Evolutionary conservation across 2,329 filamentous ascomycete species (phyloP), one percentile per base, ranked within the genome.

Genomic region (Neopestalotiopsis clavispora): DNA sequence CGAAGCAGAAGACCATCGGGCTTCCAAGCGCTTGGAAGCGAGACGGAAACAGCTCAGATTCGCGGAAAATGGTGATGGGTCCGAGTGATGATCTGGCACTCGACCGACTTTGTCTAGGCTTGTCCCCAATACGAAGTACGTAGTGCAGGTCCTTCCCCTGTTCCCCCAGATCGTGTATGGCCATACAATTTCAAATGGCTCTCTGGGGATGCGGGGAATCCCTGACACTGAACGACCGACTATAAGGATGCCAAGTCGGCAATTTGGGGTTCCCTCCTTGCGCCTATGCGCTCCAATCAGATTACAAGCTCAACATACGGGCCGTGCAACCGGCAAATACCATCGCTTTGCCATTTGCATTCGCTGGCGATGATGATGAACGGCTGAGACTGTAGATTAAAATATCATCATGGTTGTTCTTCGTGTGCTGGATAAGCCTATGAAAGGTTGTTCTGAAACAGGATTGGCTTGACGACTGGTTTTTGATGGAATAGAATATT

Each of bases 191-290:
- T 52, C 9, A 20, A 28, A n/a, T 52, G 45, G 34, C 23, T 28
- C 13, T 52, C 45, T 52, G 45, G 60, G 60, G 60, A 63, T 63
- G 60, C 60, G 60, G 60, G 60, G 60, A 63, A 63, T 63, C 60
- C 60, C 34, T 63, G 60, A 12, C 28, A 30, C 30, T 23, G n/a
- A 28, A 28, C 20, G 28, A 28, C 30, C 17, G 60, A 63, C n/a
- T 63, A 23, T 23, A 63, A 38, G 32, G n/a, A 38, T 38, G 32
- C 28, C 57, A 28, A n/a, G 14, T 52, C 14, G 60, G 28, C 60
- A 32, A 38, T 42, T 32, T 62, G 60, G 28, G 12, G 30, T 23
- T 23, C 4, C 40, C 2, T 23, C 32, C 14, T 62, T 4, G 60
- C 13, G 60, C 32, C 30, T 62, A 62, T 62, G 60, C 60, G 60